A percentile compares a stretch with the other conserved stretches of the same genome.
Conservation (phyloP, 305 asterid species). For the Rubia tinctorum region DNA sequence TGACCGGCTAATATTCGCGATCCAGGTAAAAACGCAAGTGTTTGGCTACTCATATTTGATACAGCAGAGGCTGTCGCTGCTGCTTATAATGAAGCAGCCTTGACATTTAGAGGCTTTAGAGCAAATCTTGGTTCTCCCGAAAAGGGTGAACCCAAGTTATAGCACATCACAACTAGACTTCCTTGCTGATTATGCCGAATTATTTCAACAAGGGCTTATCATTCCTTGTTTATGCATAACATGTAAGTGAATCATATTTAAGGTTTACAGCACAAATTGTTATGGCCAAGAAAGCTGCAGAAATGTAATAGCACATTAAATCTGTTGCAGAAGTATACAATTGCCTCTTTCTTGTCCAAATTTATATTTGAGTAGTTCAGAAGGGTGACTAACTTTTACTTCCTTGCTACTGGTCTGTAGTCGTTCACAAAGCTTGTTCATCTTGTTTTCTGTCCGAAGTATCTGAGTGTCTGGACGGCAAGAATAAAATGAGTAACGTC, state of each 20-base stretch:
- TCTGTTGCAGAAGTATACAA: constrained; percentile 50
- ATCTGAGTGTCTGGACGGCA: too few species aligned
- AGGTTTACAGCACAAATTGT: constrained; percentile 13
- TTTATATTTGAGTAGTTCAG: constrained; percentile 90
- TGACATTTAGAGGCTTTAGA: too few species aligned
- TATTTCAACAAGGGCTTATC: constrained; percentile 95
- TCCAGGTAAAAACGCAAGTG: too few species aligned
- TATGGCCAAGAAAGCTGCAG: too few species aligned
- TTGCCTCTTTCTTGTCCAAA: constrained; percentile 76
- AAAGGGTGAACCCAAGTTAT: too few species aligned
- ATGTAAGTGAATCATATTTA: constrained; percentile 48
- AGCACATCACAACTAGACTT: too few species aligned
- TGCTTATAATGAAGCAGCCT: too few species aligned
- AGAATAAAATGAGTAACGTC: too few species aligned
- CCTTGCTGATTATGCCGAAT: constrained; percentile 31
- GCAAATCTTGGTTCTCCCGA: too few species aligned
- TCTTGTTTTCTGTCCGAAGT: constrained; percentile 25
- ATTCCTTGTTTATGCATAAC: constrained; percentile 93
- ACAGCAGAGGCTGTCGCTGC: too few species aligned
- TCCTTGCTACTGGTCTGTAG: constrained; percentile 63
- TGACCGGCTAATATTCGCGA: too few species aligned
- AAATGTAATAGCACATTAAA: not conserved
- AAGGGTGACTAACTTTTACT: constrained; percentile 85
- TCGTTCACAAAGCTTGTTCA: constrained; percentile 73
- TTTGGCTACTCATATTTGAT: too few species aligned